Conservation (phyloP, 768 basidiomycete genomes). For the Serendipita vermifera region DNA sequence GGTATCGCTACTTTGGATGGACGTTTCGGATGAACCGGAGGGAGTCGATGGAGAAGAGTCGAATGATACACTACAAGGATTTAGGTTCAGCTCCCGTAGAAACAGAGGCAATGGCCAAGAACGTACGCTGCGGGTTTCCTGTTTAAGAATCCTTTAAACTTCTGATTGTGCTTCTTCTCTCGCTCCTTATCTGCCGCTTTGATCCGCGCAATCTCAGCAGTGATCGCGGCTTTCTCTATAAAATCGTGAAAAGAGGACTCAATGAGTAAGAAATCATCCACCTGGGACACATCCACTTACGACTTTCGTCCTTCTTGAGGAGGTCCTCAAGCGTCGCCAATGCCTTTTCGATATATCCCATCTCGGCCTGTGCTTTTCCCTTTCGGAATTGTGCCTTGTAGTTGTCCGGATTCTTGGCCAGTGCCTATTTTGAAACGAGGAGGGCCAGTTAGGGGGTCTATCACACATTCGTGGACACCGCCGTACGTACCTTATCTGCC, state of each 20-base stretch:
- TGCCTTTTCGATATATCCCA: slow-evolving; percentile 64
- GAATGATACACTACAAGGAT: neutral
- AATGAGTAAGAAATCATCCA: neutral
- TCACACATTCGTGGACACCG: neutral
- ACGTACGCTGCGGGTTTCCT: neutral
- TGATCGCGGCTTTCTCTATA: slow-evolving; percentile 43
- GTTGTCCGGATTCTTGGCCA: slow-evolving; percentile 61
- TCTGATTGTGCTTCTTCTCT: slow-evolving; percentile 51
- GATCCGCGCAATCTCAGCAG: slow-evolving; percentile 52
- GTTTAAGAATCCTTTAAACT: slow-evolving; percentile 44
- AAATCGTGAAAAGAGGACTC: slow-evolving; percentile 8
- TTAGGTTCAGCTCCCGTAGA: too few species aligned
- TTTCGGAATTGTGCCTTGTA: slow-evolving; percentile 72
- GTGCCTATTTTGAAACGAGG: slow-evolving; percentile 34
- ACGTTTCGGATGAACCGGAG: neutral
- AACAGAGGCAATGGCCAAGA: too few species aligned
- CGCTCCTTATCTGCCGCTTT: slow-evolving; percentile 52
- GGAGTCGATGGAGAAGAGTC: neutral
- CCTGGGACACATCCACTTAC: slow-evolving; percentile 24
- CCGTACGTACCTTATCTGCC: slow-evolving; percentile 51
- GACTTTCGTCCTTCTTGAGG: slow-evolving; percentile 47
- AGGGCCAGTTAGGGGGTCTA: neutral
- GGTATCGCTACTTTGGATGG: slow-evolving; percentile 2
- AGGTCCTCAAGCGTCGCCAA: slow-evolving; percentile 51
- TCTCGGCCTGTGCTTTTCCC: slow-evolving; percentile 63